Conservation (phyloP, 1,284 basidiomycete species). For the Pisolithus thermaeus region DNA sequence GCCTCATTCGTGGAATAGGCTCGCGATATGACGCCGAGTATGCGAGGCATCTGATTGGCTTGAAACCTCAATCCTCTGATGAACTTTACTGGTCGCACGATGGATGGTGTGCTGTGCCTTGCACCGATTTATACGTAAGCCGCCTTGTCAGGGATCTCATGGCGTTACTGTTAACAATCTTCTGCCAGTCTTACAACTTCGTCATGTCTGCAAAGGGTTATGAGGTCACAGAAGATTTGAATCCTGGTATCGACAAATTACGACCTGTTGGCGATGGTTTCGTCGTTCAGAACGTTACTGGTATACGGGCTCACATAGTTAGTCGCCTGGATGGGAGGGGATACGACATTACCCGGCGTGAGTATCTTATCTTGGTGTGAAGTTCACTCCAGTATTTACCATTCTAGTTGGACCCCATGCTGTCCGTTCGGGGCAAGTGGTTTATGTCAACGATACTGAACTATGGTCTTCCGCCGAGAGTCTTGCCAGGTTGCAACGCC, state of each 20-base stretch:
- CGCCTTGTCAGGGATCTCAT: constrained; percentile 11
- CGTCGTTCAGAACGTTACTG: constrained; percentile 69
- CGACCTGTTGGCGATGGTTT: constrained; percentile 62
- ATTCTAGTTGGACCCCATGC: constrained; percentile 74
- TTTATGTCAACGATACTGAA: constrained; percentile 73
- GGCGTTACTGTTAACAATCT: constrained; percentile 7
- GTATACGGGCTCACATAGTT: constrained; percentile 71
- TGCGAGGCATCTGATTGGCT: constrained; percentile 59
- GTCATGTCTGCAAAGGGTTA: constrained; percentile 59
- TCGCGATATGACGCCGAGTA: constrained; percentile 75
- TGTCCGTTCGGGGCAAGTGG: constrained; percentile 72
- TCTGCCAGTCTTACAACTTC: constrained; percentile 67
- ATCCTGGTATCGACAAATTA: constrained; percentile 64
- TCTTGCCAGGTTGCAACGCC: constrained; percentile 26
- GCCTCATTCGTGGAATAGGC: constrained; percentile 63
- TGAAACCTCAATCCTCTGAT: constrained; percentile 45
- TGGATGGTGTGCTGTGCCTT: constrained; percentile 71
- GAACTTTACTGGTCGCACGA: constrained; percentile 53
- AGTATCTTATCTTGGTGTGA: constrained; percentile 22
- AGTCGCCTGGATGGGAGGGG: constrained; percentile 78
- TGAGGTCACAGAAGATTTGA: constrained; percentile 57
- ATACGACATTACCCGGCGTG: constrained; percentile 79
- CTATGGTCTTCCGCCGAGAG: constrained; percentile 39
- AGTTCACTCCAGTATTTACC: constrained; percentile 7
- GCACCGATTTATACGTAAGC: constrained; percentile 67